These are phyloP conservation scores for Euphrasia arctica DNA, from an alignment of 305 asterid species.

Conservation along the genomic window DNA sequence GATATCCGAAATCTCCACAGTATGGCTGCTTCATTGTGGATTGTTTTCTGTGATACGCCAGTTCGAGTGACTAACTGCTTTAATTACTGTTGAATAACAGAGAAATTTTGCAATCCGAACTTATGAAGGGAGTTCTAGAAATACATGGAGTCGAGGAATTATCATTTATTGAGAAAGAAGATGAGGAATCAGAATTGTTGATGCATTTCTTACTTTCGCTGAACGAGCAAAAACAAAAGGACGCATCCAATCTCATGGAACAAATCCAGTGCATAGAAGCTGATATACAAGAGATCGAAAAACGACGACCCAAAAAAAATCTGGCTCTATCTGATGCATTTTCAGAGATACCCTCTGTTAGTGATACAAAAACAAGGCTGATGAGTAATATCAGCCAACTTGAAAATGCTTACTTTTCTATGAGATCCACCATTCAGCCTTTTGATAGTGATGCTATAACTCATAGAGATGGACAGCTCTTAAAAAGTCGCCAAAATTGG, in stretches of 20 bases:
- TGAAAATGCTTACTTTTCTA: constrained; percentile 84
- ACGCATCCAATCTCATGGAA: constrained; percentile 56
- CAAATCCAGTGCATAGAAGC: constrained; percentile 70
- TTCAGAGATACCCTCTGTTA: constrained; percentile 28
- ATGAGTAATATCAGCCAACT: constrained; percentile 60
- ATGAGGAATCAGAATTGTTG: constrained; percentile 66
- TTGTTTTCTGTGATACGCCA: constrained; percentile 17
- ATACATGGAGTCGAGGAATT: constrained; percentile 42
- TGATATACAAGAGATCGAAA: constrained; percentile 78
- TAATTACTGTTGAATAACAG: constrained; percentile 44
- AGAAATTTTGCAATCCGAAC: constrained; percentile 67
- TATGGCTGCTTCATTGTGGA: constrained; percentile 9
- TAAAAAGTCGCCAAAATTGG: constrained; percentile 49
- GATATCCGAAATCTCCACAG: constrained; percentile 11
- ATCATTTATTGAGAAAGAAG: constrained; percentile 57
- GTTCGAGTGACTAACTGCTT: constrained; percentile 28
- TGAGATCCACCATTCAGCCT: constrained; percentile 61
- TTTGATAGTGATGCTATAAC: constrained; percentile 35
- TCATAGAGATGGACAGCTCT: constrained; percentile 49
- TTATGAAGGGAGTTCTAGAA: constrained; percentile 40
- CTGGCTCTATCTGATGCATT: constrained; percentile 30
- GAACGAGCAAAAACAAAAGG: constrained; percentile 65
- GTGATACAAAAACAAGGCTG: constrained; percentile 48
- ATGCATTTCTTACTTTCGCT: constrained; percentile 61
- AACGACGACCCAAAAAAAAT: constrained; percentile 46